Evolutionary conservation across 331 rosid genomes (phyloP), one percentile per base, ranked within the genome.

Genomic region (Quercus phellos): DNA sequence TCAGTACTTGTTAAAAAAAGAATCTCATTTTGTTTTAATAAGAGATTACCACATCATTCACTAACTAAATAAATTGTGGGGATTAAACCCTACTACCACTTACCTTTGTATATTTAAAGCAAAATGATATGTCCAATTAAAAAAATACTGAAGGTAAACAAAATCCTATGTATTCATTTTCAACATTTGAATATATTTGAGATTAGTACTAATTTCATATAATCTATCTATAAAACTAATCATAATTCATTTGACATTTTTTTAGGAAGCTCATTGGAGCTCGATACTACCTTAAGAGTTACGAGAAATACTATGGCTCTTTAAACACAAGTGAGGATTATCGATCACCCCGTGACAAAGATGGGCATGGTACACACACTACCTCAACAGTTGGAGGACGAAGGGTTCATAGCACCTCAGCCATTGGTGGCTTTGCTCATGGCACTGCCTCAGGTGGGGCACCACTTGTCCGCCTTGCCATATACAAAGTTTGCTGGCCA

Each of bases 401-500:
- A 10, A 63, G 42, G 0, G 91, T 94, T 2, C 16, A 53, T 0
- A 72, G 81, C 0, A 92, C 32, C 10, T 85, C 97, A 0, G 93
- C 96, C 64, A 5, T 91, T 0, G 98, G 99, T 0, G 99, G 97
- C 46, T 89, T 82, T 12, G 99, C 97, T 1, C 46, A 26, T 0
- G 99, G 99, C 77, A 86, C 86, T 0, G 98, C 97, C 78, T 77
- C 90, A 0, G 98, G 99, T 0, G 99, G 99, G 0, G 94, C 97
- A 13, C 93, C 99, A 0, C 17, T 89, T 74, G 98, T 87, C 2
- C 86, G 85, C n/a, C 82, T 91, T 11, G 98, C 99, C 26, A 85
- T 95, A 51, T 95, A 95, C 87, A 95, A 95, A 84, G 98, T 89
- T 24, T 95, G 99, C 72, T 95, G 99, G 99, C 82, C 99, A 3